phyloP scores from a whole-genome alignment of 2,329 filamentous ascomycete species.

The Monilinia polystroma region DNA sequence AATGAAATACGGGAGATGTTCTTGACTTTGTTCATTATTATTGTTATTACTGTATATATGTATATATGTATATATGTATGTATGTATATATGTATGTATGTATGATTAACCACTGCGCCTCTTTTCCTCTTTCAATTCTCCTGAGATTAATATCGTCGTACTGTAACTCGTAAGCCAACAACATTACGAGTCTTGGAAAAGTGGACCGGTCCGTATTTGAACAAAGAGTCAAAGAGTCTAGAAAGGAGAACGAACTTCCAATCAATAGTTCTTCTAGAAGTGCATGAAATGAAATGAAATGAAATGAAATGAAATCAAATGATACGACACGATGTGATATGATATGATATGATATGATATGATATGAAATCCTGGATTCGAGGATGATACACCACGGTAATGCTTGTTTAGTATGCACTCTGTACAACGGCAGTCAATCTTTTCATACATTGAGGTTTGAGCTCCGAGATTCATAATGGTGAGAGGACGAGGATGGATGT shows the following conservation, averaged over 20 bases:
- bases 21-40: background rate
- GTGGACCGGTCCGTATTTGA: conserved; percentile 21
- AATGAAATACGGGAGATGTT: too few relatives aligned
- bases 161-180: conserved; percentile 12
- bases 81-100: too few relatives aligned
- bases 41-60: background rate
- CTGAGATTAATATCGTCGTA: conserved; percentile 9
- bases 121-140: conserved; percentile 14
- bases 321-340: too few relatives aligned
- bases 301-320: background rate
- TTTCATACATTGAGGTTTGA: too few relatives aligned
- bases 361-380: background rate
- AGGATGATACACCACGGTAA: background rate
- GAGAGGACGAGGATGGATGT: too few relatives aligned
- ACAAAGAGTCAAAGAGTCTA: background rate
- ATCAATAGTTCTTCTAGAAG: conserved; percentile 14
- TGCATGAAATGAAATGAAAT: background rate
- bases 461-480: too few relatives aligned
- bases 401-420: conserved; percentile 2
- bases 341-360: too few relatives aligned
- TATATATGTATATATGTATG: too few relatives aligned
- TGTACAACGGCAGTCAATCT: too few relatives aligned
- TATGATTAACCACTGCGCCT: conserved; percentile 18
- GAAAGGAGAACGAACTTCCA: conserved; percentile 10
- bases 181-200: conserved; percentile 25